Conservation (phyloP, 176 grass and related monocot species). For the Aegilops speltoides region DNA sequence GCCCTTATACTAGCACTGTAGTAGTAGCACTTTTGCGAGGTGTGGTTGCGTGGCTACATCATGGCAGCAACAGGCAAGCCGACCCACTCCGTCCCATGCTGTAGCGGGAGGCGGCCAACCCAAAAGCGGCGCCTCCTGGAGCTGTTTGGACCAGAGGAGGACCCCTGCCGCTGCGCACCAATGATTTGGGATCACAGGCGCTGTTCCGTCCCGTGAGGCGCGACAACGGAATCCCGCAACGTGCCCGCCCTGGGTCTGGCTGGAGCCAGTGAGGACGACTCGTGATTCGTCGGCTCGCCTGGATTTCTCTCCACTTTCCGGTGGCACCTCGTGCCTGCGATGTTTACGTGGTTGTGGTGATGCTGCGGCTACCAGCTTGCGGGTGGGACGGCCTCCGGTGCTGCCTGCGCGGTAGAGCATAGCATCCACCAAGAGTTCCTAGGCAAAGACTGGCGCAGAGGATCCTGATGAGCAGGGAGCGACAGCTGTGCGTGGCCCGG, state of each 20-base stretch:
- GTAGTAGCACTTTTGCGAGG: too few species aligned
- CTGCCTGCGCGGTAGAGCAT: too few species aligned
- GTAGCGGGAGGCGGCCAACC: not conserved
- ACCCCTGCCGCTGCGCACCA: not conserved
- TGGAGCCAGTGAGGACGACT: too few species aligned
- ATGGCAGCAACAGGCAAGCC: not conserved
- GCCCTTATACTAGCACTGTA: too few species aligned
- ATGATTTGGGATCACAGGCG: not conserved
- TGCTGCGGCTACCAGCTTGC: too few species aligned
- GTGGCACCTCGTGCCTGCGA: not conserved
- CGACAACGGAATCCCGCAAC: not conserved
- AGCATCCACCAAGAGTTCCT: too few species aligned
- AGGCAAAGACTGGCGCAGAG: constrained; percentile 7
- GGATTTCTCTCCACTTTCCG: too few species aligned
- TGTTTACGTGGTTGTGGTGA: too few species aligned
- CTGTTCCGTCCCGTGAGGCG: not conserved
- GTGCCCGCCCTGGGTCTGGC: not conserved
- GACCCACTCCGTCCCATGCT: not conserved
- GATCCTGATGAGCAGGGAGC: constrained; percentile 37
- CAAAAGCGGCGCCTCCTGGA: not conserved
- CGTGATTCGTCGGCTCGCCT: too few species aligned
- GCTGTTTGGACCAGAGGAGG: not conserved
- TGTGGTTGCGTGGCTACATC: not conserved
- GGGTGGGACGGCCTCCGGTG: too few species aligned
- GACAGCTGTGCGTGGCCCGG: constrained; percentile 37